Percentiles rank a stretch among this genome's conserved stretches.
Conservation (phyloP, 352 stramenopile genomes). For the Phytopythium aichiense region DNA sequence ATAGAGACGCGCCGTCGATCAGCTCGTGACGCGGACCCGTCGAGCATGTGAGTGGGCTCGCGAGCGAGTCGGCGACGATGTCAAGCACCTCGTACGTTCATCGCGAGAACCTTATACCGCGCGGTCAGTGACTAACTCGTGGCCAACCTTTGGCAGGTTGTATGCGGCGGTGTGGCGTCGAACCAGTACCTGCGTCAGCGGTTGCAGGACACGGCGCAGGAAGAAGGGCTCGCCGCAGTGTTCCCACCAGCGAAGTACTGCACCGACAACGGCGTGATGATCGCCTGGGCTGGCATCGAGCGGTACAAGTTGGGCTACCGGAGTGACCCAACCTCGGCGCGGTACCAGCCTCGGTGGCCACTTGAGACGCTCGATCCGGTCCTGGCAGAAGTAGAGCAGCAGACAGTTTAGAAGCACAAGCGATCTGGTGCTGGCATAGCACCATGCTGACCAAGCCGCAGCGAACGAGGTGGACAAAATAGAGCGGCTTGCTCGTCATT, state of each 20-base stretch:
- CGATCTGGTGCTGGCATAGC: neutral
- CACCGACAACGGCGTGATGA: constrained; percentile 98
- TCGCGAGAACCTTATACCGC: neutral
- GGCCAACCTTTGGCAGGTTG: constrained; percentile 40
- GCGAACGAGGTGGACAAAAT: neutral
- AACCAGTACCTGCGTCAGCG: constrained; percentile 93
- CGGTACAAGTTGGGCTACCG: constrained; percentile 49
- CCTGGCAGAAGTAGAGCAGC: constrained; percentile 11
- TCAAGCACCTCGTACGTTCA: constrained; percentile 75
- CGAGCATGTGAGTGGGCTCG: constrained; percentile 84
- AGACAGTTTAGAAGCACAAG: neutral
- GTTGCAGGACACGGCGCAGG: constrained; percentile 57
- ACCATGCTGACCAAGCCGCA: neutral
- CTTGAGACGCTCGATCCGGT: constrained; percentile 57
- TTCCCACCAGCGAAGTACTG: constrained; percentile 88
- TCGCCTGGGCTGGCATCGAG: constrained; percentile 92
- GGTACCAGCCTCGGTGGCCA: constrained; percentile 76
- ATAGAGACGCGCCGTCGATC: constrained; percentile 48
- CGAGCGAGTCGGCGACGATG: constrained; percentile 34
- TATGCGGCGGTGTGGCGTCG: constrained; percentile 97
- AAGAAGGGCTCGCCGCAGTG: constrained; percentile 41
- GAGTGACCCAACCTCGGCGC: constrained; percentile 39
- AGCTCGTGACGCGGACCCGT: constrained; percentile 71
- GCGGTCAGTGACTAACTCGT: neutral
- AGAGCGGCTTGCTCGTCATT: neutral